These are phyloP conservation scores for Daedaleopsis sinensis DNA, from an alignment of 768 basidiomycete species.

Conservation along the genomic window DNA sequence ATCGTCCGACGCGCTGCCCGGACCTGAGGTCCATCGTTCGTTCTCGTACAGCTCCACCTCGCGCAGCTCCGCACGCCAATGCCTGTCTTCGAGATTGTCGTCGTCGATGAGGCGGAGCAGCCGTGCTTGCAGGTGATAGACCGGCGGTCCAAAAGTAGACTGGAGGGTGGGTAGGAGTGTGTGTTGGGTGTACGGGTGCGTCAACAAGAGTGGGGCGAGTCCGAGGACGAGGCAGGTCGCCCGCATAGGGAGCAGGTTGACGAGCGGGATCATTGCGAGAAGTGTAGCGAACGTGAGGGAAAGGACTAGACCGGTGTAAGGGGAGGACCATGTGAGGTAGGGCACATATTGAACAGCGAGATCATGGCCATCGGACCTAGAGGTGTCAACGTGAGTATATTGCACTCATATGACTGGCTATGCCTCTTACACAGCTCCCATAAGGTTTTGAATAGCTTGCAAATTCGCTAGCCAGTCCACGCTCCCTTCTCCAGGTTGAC, in stretches of 20 bases:
- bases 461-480: slow-evolving; percentile 86
- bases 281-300: slow-evolving; percentile 49
- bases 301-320: slow-evolving; percentile 58
- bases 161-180: slow-evolving; percentile 36
- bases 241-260: slow-evolving; percentile 41
- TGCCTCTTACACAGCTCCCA: slow-evolving; percentile 71
- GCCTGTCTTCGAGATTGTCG: slow-evolving; percentile 62
- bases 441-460: slow-evolving; percentile 89
- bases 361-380: slow-evolving; percentile 66
- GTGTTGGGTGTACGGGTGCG: slow-evolving; percentile 49
- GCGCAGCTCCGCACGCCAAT: slow-evolving; percentile 65
- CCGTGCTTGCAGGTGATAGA: slow-evolving; percentile 22
- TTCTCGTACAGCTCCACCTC: slow-evolving; percentile 84
- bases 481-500: slow-evolving; percentile 58
- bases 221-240: slow-evolving; percentile 54
- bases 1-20: slow-evolving; percentile 20
- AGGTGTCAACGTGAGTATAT: background rate
- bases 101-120: slow-evolving; percentile 55
- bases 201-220: slow-evolving; percentile 51
- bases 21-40: slow-evolving; percentile 53
- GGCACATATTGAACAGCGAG: slow-evolving; percentile 51
- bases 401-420: slow-evolving; percentile 1
- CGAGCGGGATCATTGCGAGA: slow-evolving; percentile 31
- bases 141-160: slow-evolving; percentile 18
- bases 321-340: slow-evolving; percentile 53